Conservation (phyloP, 2,329 filamentous ascomycete genomes). For the Diaporthe sp. region DNA sequence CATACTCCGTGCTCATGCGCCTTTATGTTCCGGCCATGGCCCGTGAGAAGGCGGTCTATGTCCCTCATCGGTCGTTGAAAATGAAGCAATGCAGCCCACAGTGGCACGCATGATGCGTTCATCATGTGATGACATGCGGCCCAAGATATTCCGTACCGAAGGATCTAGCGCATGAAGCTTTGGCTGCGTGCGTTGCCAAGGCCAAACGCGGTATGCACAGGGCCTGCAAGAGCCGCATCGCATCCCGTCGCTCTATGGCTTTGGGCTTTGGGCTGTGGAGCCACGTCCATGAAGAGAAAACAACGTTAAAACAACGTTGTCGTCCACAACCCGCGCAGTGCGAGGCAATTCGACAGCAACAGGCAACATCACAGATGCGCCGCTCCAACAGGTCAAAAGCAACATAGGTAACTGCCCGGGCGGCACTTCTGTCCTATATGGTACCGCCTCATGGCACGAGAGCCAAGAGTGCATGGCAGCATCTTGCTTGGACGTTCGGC, state of each 20-base stretch:
- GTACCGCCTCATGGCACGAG: conserved; percentile 7
- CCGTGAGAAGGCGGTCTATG: neutral
- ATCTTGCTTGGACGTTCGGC: conserved; percentile 26
- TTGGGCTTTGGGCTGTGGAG: neutral
- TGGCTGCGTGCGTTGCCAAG: neutral
- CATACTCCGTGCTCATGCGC: neutral
- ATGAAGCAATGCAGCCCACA: conserved; percentile 16
- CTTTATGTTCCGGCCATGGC: neutral
- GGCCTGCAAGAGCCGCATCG: neutral
- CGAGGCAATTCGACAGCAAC: neutral
- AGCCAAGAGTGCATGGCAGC: conserved; percentile 31
- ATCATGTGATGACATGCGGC: conserved; percentile 37
- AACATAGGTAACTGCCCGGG: neutral
- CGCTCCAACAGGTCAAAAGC: neutral
- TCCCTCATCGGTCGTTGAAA: neutral
- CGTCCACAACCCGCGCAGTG: neutral
- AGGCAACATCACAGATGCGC: neutral
- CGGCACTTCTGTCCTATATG: neutral
- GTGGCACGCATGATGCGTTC: conserved; percentile 20
- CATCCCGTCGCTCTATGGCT: neutral
- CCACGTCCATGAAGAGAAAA: neutral
- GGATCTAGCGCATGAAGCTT: conserved; percentile 23
- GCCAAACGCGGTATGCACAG: too few relatives aligned
- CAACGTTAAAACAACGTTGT: neutral
- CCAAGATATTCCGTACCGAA: neutral